These are phyloP conservation scores for Moniliella sp. DNA, from an alignment of 1,284 basidiomycete species.

Conservation along the genomic window DNA sequence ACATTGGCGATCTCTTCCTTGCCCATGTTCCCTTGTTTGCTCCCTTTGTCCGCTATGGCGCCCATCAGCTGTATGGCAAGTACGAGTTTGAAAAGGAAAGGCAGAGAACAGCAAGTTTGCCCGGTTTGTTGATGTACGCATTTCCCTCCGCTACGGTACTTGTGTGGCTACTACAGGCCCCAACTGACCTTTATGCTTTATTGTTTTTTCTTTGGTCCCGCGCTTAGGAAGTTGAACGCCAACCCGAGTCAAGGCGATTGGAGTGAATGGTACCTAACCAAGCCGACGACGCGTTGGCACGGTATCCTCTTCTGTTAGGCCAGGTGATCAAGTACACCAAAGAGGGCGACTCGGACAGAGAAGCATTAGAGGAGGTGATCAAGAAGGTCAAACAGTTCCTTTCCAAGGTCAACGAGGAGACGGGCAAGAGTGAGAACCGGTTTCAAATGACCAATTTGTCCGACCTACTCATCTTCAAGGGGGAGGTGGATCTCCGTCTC, in stretches of 20 bases:
- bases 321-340: constrained; percentile 81
- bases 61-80: constrained; percentile 91
- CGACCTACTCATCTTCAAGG: constrained; percentile 62
- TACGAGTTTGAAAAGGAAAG: constrained; percentile 99
- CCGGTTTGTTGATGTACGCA: constrained; percentile 57
- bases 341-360: constrained; percentile 72
- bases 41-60: constrained; percentile 72
- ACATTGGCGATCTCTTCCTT: constrained; percentile 72
- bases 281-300: constrained; percentile 87
- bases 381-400: constrained; percentile 62
- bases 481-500: constrained; percentile 68
- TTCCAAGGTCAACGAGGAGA: constrained; percentile 68
- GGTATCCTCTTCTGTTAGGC: constrained; percentile 79
- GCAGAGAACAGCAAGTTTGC: constrained; percentile 75
- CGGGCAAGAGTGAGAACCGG: constrained; percentile 72
- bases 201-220: neutral
- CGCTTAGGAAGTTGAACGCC: constrained; percentile 50
- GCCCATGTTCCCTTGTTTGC: constrained; percentile 77
- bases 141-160: neutral
- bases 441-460: constrained; percentile 78
- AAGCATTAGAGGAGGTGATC: constrained; percentile 55
- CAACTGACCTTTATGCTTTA: neutral
- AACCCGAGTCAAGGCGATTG: constrained; percentile 88
- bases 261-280: constrained; percentile 91
- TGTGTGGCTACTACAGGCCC: neutral